Conservation (phyloP, 202 grass and related monocot species). For the Zizania palustris region DNA sequence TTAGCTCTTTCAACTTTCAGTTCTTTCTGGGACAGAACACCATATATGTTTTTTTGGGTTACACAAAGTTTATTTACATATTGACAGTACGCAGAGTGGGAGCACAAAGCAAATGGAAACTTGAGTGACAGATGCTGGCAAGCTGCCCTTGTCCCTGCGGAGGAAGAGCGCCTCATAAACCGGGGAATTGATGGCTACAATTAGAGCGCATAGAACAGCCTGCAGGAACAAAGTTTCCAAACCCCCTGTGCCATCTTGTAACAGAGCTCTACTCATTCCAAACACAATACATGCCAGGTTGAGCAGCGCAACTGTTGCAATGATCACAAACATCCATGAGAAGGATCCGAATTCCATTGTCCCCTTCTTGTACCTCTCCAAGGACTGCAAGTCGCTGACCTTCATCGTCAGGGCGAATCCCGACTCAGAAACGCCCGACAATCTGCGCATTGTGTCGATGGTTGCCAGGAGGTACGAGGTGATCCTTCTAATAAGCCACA, state of each 20-base stretch:
- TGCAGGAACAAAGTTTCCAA: constrained; percentile 59
- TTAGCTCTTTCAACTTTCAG: constrained; percentile 13
- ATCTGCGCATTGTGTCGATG: constrained; percentile 42
- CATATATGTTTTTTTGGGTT: background rate
- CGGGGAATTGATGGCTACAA: constrained; percentile 51
- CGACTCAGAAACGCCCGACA: constrained; percentile 54
- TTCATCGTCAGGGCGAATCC: constrained; percentile 62
- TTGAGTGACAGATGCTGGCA: constrained; percentile 46
- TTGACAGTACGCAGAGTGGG: constrained; percentile 36
- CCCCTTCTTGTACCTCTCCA: constrained; percentile 65
- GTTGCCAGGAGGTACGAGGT: constrained; percentile 62
- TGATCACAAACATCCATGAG: constrained; percentile 62
- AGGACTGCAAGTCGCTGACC: constrained; percentile 38
- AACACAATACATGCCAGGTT: constrained; percentile 56
- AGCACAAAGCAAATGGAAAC: constrained; percentile 44
- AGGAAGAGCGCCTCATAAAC: constrained; percentile 73
- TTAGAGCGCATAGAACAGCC: constrained; percentile 44
- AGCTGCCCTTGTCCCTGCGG: constrained; percentile 65
- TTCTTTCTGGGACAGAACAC: background rate
- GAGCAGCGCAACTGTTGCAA: constrained; percentile 55
- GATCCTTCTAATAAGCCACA: constrained; percentile 72
- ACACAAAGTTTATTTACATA: constrained; percentile 8
- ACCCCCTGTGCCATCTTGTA: constrained; percentile 3
- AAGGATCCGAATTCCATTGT: constrained; percentile 81
- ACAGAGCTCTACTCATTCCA: constrained; percentile 37